Evolutionary conservation across 2,329 filamentous ascomycete genomes (phyloP).

Genomic region (Hypoxylon sp.): DNA sequence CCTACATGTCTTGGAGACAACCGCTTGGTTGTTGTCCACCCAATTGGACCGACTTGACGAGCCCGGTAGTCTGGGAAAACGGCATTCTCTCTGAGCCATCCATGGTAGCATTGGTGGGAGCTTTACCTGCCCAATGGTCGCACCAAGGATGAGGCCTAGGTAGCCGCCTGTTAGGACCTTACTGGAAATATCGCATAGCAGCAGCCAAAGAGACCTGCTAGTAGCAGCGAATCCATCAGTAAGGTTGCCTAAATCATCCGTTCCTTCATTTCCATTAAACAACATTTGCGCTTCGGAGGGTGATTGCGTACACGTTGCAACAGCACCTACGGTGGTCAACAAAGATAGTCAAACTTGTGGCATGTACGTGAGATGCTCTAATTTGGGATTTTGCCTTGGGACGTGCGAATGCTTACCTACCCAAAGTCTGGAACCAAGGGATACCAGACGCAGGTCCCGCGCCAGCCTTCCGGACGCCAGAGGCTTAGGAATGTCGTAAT

Average conservation of each 20-base stretch:
- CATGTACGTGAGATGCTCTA: constrained; percentile 20
- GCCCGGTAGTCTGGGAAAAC: constrained; percentile 41
- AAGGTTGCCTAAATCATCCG: constrained; percentile 1
- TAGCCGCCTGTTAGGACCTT: constrained; percentile 8
- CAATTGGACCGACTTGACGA: constrained; percentile 41
- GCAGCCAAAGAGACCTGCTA: not conserved
- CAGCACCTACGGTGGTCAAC: not conserved
- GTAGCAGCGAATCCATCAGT: not conserved
- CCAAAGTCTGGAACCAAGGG: constrained; percentile 28
- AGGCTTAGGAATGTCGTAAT: constrained; percentile 45
- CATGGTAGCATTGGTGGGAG: constrained; percentile 20
- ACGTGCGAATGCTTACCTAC: constrained; percentile 14
- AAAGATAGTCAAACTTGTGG: constrained; percentile 17
- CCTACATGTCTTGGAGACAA: constrained; percentile 49
- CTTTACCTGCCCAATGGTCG: constrained; percentile 14
- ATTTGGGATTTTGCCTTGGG: constrained; percentile 9
- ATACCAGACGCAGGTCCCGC: constrained; percentile 34
- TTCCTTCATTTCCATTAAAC: not conserved
- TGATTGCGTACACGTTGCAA: not conserved
- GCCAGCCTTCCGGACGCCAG: constrained; percentile 22
- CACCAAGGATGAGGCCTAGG: constrained; percentile 6
- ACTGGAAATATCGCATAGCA: constrained; percentile 19
- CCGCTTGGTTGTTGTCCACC: constrained; percentile 38
- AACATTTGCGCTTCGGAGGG: constrained; percentile 3
- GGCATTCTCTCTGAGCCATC: constrained; percentile 29